Evolutionary conservation across 2,329 filamentous ascomycete genomes (phyloP).

Genomic region (Ceratocystis diversiconidia): DNA sequence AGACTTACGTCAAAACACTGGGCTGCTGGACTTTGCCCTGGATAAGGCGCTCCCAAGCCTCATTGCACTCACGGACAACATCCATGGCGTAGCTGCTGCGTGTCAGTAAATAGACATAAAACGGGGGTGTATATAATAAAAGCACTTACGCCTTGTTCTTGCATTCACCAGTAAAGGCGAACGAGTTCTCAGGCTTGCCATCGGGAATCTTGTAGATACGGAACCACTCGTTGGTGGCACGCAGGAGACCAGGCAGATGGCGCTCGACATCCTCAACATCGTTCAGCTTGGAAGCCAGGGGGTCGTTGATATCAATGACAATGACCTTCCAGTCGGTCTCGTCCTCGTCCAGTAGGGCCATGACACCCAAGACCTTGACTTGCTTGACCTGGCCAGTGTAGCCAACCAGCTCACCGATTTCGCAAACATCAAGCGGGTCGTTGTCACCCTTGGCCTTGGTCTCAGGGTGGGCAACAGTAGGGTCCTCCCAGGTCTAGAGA

Average conservation of each 20-base stretch:
- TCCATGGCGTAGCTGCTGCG: conserved; percentile 68
- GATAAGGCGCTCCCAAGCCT: conserved; percentile 94
- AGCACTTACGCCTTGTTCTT: conserved; percentile 72
- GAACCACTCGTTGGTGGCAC: conserved; percentile 99
- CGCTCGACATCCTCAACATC: conserved; percentile 98
- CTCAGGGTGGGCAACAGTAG: conserved; percentile 88
- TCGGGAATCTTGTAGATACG: conserved; percentile 99
- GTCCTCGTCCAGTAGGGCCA: conserved; percentile 97
- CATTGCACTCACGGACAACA: conserved; percentile 85
- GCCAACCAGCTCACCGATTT: conserved; percentile 96
- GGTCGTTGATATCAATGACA: conserved; percentile 96
- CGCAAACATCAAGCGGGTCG: conserved; percentile 97
- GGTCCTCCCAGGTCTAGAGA: conserved; percentile 91
- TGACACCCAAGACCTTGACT: conserved; percentile 98
- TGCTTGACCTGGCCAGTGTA: conserved; percentile 97
- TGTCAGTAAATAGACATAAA: conserved; percentile 13
- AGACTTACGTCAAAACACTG: conserved; percentile 65
- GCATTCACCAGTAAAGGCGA: conserved; percentile 99
- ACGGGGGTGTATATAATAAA: conserved; percentile 32
- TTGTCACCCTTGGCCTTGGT: conserved; percentile 99
- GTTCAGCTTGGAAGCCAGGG: conserved; percentile 88
- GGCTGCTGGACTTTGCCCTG: conserved; percentile 72
- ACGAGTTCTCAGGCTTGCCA: conserved; percentile 99
- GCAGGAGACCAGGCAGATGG: conserved; percentile 89
- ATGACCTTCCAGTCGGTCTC: conserved; percentile 99